A percentile compares a stretch with the other conserved stretches of the same genome.
phyloP scores from a whole-genome alignment of 352 stramenopile genomes.

The Phytopythium ostracodes region DNA sequence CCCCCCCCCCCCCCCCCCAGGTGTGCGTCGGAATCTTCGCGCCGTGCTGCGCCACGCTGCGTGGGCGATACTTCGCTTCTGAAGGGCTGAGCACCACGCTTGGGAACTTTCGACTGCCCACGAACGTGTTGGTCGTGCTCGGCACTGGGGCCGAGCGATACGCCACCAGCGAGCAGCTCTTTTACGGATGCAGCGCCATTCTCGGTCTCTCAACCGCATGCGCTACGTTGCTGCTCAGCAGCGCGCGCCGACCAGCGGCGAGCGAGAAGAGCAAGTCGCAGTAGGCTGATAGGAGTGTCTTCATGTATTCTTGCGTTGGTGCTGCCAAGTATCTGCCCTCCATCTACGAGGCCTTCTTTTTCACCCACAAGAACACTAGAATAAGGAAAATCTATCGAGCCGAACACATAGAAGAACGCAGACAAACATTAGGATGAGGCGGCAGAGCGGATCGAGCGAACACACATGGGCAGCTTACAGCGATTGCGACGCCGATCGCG shows the following conservation, averaged over 20 bases:
- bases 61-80: constrained; percentile 38
- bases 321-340: constrained; percentile 1
- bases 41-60: constrained; percentile 53
- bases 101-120: constrained; percentile 49
- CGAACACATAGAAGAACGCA: constrained; percentile 2
- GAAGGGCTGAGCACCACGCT: constrained; percentile 42
- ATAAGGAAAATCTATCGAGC: constrained; percentile 33
- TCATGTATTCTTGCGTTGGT: constrained; percentile 3
- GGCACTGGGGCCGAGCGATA: constrained; percentile 40
- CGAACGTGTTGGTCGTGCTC: constrained; percentile 61
- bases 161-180: constrained; percentile 29
- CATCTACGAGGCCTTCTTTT: constrained; percentile 42
- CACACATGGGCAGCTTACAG: constrained; percentile 33
- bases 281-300: constrained; percentile 8
- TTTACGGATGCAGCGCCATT: constrained; percentile 32
- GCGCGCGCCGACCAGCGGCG: neutral
- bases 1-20: constrained; percentile 23
- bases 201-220: constrained; percentile 31
- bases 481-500: constrained; percentile 58
- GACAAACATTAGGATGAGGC: neutral
- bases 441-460: neutral
- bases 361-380: constrained; percentile 55
- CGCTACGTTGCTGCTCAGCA: constrained; percentile 19
- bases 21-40: constrained; percentile 49
- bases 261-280: constrained; percentile 21